These are phyloP conservation scores for Fraxinus angustifolia DNA, from an alignment of 305 asterid species.

Conservation along the genomic window DNA sequence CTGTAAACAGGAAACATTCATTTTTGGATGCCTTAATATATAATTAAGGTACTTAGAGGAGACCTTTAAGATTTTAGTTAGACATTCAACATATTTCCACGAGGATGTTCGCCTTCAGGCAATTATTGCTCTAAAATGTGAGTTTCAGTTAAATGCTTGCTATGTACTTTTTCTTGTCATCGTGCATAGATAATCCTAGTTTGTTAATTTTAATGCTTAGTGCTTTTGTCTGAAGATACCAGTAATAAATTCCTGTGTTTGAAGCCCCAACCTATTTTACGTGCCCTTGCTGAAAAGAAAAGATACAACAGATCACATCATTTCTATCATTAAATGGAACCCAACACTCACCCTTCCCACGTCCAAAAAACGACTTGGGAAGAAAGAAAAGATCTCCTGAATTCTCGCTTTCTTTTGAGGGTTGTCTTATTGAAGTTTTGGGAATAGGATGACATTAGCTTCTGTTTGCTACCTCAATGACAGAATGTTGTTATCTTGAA, in stretches of 20 bases:
- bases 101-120: conserved; percentile 99
- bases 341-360: neutral
- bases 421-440: neutral
- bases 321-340: neutral
- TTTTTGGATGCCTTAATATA: conserved; percentile 46
- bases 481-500: neutral
- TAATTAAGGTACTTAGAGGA: conserved; percentile 80
- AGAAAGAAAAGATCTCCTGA: neutral
- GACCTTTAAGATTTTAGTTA: conserved; percentile 74
- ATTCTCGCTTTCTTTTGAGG: neutral
- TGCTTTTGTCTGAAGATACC: conserved; percentile 9
- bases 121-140: conserved; percentile 76
- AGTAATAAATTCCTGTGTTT: neutral
- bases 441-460: neutral
- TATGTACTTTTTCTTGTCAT: conserved; percentile 7
- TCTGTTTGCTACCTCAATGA: neutral
- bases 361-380: neutral
- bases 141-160: conserved; percentile 32
- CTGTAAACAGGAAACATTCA: neutral
- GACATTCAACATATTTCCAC: conserved; percentile 84
- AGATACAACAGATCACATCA: neutral
- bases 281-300: neutral
- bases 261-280: neutral
- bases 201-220: conserved; percentile 13
- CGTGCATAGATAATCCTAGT: conserved; percentile 16